phyloP scores from a whole-genome alignment of 1,284 basidiomycete genomes.

The Kwoniella shivajii region DNA sequence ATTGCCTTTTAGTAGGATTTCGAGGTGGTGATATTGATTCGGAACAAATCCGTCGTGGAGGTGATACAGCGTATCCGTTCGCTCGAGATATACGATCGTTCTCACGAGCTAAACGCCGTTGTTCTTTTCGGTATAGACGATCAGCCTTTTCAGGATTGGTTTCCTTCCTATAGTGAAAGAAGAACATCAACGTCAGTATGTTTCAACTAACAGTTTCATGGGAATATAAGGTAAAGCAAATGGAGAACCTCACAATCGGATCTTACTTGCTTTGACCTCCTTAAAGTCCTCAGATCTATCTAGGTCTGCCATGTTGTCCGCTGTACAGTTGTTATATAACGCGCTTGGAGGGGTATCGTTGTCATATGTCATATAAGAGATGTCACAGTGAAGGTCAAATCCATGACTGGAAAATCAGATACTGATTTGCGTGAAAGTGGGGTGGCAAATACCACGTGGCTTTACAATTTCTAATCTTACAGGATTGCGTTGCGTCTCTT shows the following conservation, averaged over 20 bases:
- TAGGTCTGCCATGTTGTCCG: neutral
- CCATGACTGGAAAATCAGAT: no score
- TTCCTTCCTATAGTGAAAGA: constrained; percentile 32
- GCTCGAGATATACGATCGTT: constrained; percentile 34
- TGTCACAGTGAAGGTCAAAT: no score
- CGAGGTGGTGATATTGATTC: constrained; percentile 36
- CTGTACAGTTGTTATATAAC: no score
- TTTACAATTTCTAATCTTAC: no score
- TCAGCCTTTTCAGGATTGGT: constrained; percentile 35
- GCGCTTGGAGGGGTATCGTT: no score
- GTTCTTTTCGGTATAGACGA: constrained; percentile 35
- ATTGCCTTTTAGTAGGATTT: constrained; percentile 4
- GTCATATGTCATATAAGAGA: no score
- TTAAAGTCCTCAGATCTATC: neutral
- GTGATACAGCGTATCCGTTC: constrained; percentile 33
- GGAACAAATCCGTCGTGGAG: constrained; percentile 15
- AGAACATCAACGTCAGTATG: neutral
- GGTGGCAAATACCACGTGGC: no score
- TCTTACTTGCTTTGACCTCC: constrained; percentile 1
- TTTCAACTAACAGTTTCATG: neutral
- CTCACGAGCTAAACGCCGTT: constrained; percentile 20
- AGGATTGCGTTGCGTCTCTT: no score
- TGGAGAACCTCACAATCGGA: neutral
- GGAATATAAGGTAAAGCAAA: neutral
- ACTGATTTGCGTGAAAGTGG: no score